Percentiles rank a stretch among this genome's conserved stretches.
phyloP scores from a whole-genome alignment of 176 grass and related monocot genomes.

The Zoysia japonica region DNA sequence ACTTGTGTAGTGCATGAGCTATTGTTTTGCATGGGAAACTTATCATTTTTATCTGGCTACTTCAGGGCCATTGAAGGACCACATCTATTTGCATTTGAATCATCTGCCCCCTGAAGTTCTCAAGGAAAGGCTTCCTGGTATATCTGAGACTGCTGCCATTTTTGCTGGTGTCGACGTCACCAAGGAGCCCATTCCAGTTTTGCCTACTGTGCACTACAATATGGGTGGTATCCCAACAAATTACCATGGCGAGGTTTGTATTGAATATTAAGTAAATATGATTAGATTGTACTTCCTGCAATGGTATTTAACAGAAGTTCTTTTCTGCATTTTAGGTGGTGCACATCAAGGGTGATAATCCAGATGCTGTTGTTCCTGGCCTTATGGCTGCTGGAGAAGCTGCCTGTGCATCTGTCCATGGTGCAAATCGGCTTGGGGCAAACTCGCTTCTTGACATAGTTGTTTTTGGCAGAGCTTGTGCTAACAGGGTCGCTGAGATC shows the following conservation, averaged over 20 bases:
- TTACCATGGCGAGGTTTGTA: constrained; percentile 82
- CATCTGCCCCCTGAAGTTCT: constrained; percentile 84
- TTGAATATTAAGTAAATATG: constrained; percentile 12
- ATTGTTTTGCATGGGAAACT: not conserved
- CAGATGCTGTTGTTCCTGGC: constrained; percentile 65
- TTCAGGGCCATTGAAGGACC: constrained; percentile 85
- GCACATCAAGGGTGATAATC: constrained; percentile 61
- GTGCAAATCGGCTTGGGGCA: constrained; percentile 74
- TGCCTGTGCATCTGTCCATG: constrained; percentile 84
- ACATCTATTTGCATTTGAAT: constrained; percentile 86
- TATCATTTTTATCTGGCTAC: constrained; percentile 35
- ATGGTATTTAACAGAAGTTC: constrained; percentile 27
- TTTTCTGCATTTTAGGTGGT: constrained; percentile 60
- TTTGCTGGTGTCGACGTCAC: constrained; percentile 96
- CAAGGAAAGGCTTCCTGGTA: constrained; percentile 95
- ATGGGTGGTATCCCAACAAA: constrained; percentile 99
- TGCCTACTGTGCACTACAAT: constrained; percentile 97
- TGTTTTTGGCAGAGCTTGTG: constrained; percentile 89
- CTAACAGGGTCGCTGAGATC: constrained; percentile 73
- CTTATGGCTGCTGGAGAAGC: constrained; percentile 81
- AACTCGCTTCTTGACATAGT: constrained; percentile 87
- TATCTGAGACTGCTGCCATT: constrained; percentile 98
- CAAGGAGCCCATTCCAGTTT: constrained; percentile 96
- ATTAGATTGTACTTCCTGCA: constrained; percentile 6
- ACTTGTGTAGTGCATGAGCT: constrained; percentile 14